Conservation (phyloP, 2,329 filamentous ascomycete species). For the Amphichorda felina region DNA sequence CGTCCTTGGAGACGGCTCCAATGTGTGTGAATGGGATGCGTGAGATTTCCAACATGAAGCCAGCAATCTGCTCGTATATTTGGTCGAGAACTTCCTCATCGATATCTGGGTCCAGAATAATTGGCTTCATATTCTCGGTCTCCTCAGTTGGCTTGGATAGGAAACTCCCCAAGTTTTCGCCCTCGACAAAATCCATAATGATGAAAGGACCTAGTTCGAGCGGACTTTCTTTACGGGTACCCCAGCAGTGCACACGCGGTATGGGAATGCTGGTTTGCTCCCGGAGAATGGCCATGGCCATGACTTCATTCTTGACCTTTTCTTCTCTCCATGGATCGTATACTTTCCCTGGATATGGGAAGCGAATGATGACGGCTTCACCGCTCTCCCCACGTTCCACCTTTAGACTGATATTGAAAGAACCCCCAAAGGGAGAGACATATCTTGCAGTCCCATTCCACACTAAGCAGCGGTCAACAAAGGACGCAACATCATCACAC, state of each 20-base stretch:
- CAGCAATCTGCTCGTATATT: conserved; percentile 12
- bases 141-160: conserved; percentile 11
- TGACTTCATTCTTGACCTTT: no score
- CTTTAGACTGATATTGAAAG: no score
- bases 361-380: no score
- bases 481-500: no score
- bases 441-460: neutral
- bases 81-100: conserved; percentile 8
- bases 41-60: conserved; percentile 15
- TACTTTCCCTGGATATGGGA: no score
- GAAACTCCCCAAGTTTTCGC: conserved; percentile 9
- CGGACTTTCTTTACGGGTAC: conserved; percentile 16
- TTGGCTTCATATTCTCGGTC: conserved; percentile 9
- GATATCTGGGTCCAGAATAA: conserved; percentile 10
- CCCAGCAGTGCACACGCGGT: conserved; percentile 13
- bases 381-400: no score
- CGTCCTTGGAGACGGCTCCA: conserved; percentile 18
- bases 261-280: conserved; percentile 17
- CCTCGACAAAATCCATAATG: conserved; percentile 19
- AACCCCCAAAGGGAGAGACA: conserved; percentile 6
- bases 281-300: conserved; percentile 7
- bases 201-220: conserved; percentile 18
- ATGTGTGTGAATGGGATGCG: conserved; percentile 16
- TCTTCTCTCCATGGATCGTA: no score
- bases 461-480: no score